These are phyloP conservation scores for Periglandula ipomoeae DNA, from an alignment of 2,329 filamentous ascomycete genomes.

Conservation along the genomic window DNA sequence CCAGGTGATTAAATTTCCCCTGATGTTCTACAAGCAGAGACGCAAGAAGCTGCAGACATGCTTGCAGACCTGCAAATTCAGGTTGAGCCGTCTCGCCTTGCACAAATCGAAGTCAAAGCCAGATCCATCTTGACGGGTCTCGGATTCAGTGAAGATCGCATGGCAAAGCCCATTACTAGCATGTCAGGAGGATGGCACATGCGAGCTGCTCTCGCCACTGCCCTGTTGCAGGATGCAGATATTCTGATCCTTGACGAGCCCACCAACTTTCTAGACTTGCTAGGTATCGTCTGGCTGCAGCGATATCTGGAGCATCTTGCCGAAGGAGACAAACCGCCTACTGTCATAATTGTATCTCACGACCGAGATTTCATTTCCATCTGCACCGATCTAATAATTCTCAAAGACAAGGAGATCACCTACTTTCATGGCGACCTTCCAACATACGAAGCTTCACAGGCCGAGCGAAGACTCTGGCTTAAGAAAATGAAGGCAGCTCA, in stretches of 20 bases:
- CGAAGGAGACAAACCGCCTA: constrained; percentile 45
- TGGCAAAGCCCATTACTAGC: constrained; percentile 50
- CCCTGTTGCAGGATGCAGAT: constrained; percentile 64
- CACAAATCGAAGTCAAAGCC: constrained; percentile 56
- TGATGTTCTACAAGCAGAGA: constrained; percentile 52
- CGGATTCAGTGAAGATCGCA: constrained; percentile 56
- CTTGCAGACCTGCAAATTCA: constrained; percentile 60
- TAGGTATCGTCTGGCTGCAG: constrained; percentile 80
- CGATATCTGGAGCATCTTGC: constrained; percentile 54
- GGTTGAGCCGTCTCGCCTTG: constrained; percentile 55
- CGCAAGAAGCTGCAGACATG: constrained; percentile 59
- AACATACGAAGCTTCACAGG: constrained; percentile 59
- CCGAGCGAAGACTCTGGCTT: constrained; percentile 59
- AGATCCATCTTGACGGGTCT: constrained; percentile 58
- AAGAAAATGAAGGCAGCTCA: constrained; percentile 73
- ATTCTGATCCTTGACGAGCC: constrained; percentile 79
- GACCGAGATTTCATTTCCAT: constrained; percentile 73
- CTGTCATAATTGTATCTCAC: constrained; percentile 72
- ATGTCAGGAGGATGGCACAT: constrained; percentile 74
- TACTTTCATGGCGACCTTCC: constrained; percentile 69
- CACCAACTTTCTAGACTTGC: constrained; percentile 76
- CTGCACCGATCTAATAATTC: constrained; percentile 67
- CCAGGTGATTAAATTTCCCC: constrained; percentile 46
- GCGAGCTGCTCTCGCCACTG: constrained; percentile 55
- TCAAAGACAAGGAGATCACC: constrained; percentile 61